Base-by-base conservation (phyloP, 805 yeast species). In the Barnettozyma sucrosica region DNA sequence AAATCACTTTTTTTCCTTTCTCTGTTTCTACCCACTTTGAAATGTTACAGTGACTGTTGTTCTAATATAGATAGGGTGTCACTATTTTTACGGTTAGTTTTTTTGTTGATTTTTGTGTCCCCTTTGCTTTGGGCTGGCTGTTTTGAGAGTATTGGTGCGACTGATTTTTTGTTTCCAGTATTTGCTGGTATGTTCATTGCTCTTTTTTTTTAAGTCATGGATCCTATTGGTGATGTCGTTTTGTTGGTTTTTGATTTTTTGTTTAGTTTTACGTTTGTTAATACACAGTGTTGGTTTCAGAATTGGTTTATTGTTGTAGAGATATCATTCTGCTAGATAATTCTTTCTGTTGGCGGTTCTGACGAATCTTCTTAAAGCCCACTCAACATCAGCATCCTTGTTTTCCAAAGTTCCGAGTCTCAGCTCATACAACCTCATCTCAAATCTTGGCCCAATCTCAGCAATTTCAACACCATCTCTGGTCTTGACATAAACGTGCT, bases 391-490 rank as follows among this genome's bases (percentile, higher is more conserved):
- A 10, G 97, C 96, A 65, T 93, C 97, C 69, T 87, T 87, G 65
- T 92, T 89, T 57, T 93, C 99, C 53, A 92, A 67, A 38, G 96
- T 88, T 3, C 99, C 97, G 55, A 93, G 73, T 60, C 83, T 78
- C 54, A 93, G 70, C 66, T 92, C 97, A 64, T 81, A 93, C 55
- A 93, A 70, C 63, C 89, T 79, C 98, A 93, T 90, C 67, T 93
- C 99, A 59, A 93, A 93, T 53, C 99, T 74, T n/a, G 99, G 99
- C 0, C 99, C 99, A 33, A 93, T 85, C 65, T 93, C 99, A 49
- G 97, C 90, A 48, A 93, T 68, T 64, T 93, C 98, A 2, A 89
- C 96, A 32, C 81, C 76, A 52, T 89, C 96, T 56, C 84, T 83
- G 0, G 97, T 89, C 62, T 80, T 83, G 5, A 89, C 96, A 64